phyloP scores from a whole-genome alignment of 257 asterid species.

The Apocynum venetum region DNA sequence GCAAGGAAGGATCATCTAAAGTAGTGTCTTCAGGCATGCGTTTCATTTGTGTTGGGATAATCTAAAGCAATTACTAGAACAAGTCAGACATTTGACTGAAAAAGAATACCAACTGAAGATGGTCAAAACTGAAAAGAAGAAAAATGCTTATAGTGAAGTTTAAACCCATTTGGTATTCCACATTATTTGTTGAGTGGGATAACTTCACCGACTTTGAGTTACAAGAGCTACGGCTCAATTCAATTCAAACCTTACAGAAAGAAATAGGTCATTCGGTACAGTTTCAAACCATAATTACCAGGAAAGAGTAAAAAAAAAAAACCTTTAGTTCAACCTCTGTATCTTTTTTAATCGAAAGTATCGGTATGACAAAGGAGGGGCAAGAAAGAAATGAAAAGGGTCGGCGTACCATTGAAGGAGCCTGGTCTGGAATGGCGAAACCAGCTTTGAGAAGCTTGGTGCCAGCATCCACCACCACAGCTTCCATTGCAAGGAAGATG shows the following conservation, averaged over 20 bases:
- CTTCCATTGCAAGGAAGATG: slow-evolving; percentile 50
- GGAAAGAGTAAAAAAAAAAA: not conserved
- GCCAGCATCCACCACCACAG: slow-evolving; percentile 91
- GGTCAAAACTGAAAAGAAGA: not conserved
- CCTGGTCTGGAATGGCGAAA: slow-evolving; percentile 87
- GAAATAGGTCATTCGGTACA: not conserved
- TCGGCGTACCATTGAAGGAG: slow-evolving; percentile 72
- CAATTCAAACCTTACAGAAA: not conserved
- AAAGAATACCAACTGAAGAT: not conserved
- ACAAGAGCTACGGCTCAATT: not conserved
- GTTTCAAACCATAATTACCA: not conserved
- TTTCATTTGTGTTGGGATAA: slow-evolving; percentile 82
- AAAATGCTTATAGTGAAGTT: not conserved
- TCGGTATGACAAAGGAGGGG: not conserved
- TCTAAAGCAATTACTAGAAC: slow-evolving; percentile 32
- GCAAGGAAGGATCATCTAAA: slow-evolving; percentile 44
- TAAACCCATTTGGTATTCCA: not conserved
- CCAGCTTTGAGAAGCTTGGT: slow-evolving; percentile 85
- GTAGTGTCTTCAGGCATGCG: slow-evolving; percentile 64
- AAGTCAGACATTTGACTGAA: slow-evolving; percentile 3
- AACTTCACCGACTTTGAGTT: not conserved
- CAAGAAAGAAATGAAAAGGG: not conserved
- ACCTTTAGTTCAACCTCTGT: not conserved
- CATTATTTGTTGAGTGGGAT: not conserved
- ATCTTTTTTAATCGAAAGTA: not conserved